Base-by-base conservation (phyloP, 306 rosid genomes). In the Trifolium subterraneum region DNA sequence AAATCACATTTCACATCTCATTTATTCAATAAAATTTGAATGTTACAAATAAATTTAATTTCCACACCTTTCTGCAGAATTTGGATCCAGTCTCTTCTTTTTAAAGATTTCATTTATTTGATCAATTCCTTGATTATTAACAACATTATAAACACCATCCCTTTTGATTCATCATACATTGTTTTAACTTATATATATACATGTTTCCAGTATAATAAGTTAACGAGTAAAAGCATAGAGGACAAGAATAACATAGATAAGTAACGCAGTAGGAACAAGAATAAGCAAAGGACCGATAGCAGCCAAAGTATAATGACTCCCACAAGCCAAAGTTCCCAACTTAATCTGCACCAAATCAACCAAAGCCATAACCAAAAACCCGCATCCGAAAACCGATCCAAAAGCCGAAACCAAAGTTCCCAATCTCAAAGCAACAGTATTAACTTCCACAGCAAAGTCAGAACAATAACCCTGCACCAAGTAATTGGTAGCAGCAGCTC, bases 331-430 rank as follows among this genome's bases (percentile, higher is more conserved):
- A 69, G 48, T 82, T 66, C 96, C 98, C 80, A 89, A 18, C 72
- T 89, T 93, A 62, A 91, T 88, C 85, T 88, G 96, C 22, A 91
- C 90, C 88, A 91, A 83, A 78, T 86, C 78, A 74, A 90, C 87
- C 81, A 93, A 72, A 15, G 98, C 96, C 87, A 86, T 71, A 72
- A 88, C 86, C 89, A 93, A 84, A 51, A 93, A 94, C 74, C 87
- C 97, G 36, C 93, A 94, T 14, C 97, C 95, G 15, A 80, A 84
- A 62, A 90, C 92, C 29, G 94, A 91, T 8, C 97, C 95, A 4
- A 87, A 38, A 5, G 88, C 97, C 41, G 92, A 94, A 72, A 84
- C 83, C 22, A 91, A 71, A n/a, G 79, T 90, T 50, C 96, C 97
- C 19, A 82, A 44, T 22, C 95, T 56, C 82, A 93, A 60, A 38